phyloP scores from a whole-genome alignment of 108 stramenopile species.

The Fragilaria radians region DNA sequence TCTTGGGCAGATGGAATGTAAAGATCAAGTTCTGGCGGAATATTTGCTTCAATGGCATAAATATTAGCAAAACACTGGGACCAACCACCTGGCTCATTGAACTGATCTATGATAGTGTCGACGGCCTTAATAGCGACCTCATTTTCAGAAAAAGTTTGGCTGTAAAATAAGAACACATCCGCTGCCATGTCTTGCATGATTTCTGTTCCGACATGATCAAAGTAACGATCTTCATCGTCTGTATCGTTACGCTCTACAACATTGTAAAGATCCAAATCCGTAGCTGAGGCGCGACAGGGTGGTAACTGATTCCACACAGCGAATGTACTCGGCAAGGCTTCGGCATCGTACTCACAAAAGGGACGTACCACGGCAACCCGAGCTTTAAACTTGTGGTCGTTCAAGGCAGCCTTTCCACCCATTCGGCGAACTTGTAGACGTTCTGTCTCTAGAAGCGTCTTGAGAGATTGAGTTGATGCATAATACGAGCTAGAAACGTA shows the following conservation, averaged over 20 bases:
- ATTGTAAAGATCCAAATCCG: constrained; percentile 40
- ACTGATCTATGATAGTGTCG: constrained; percentile 49
- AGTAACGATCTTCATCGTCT: constrained; percentile 19
- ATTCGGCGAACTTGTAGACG: constrained; percentile 26
- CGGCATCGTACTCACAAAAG: constrained; percentile 61
- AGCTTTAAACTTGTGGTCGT: constrained; percentile 32
- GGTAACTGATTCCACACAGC: constrained; percentile 47
- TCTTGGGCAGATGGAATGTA: constrained; percentile 43
- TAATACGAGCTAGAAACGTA: constrained; percentile 48
- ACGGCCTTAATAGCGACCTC: constrained; percentile 49
- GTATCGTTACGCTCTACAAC: constrained; percentile 11
- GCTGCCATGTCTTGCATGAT: constrained; percentile 34
- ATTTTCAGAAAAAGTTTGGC: constrained; percentile 51
- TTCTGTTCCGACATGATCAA: constrained; percentile 41
- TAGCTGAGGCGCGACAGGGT: constrained; percentile 44
- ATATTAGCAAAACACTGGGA: constrained; percentile 56
- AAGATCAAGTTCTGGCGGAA: constrained; percentile 37
- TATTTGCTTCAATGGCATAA: constrained; percentile 57
- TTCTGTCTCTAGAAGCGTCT: constrained; percentile 27
- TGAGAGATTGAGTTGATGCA: constrained; percentile 33
- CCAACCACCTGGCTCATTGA: constrained; percentile 58
- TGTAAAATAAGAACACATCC: constrained; percentile 65
- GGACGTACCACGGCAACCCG: constrained; percentile 47
- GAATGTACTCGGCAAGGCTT: constrained; percentile 48
- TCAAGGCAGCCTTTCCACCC: constrained; percentile 5